Conservation (phyloP, 371 early-diverging fungal genomes). For the Rhizopus delemar region DNA sequence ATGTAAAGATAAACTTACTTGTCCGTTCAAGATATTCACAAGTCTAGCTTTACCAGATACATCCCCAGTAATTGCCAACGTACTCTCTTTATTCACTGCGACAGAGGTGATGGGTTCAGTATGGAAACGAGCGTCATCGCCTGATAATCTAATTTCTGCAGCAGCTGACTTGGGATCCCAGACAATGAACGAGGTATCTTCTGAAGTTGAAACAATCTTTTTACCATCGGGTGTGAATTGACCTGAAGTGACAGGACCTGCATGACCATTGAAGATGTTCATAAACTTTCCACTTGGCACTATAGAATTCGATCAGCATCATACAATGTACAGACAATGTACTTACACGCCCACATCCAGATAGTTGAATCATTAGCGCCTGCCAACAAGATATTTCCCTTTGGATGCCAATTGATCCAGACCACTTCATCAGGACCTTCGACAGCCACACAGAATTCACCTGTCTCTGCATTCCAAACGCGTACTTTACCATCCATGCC, state of each 20-base stretch:
- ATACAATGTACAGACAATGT: not conserved
- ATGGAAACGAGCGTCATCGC: constrained; percentile 88
- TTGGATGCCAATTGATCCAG: constrained; percentile 96
- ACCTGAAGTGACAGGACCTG: constrained; percentile 83
- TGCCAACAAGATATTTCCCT: constrained; percentile 86
- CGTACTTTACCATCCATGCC: constrained; percentile 95
- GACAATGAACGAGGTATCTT: constrained; percentile 80
- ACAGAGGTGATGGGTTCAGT: constrained; percentile 78
- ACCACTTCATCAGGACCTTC: constrained; percentile 87
- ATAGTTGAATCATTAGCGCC: constrained; percentile 87
- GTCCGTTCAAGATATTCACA: constrained; percentile 71
- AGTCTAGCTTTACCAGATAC: constrained; percentile 77
- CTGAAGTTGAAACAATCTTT: constrained; percentile 81
- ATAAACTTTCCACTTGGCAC: constrained; percentile 87
- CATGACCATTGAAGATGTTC: constrained; percentile 91
- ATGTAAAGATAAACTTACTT: constrained; percentile 37
- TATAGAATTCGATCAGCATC: constrained; percentile 3
- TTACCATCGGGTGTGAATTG: constrained; percentile 87
- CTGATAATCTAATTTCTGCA: constrained; percentile 60
- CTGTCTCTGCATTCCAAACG: constrained; percentile 75
- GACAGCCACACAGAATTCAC: constrained; percentile 62
- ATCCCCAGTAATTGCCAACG: constrained; percentile 80
- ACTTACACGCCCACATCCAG: constrained; percentile 91
- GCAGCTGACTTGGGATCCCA: constrained; percentile 94
- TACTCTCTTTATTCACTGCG: constrained; percentile 73